Conservation (phyloP, 495 filamentous ascomycete genomes). For the Penicillium odoratum region DNA sequence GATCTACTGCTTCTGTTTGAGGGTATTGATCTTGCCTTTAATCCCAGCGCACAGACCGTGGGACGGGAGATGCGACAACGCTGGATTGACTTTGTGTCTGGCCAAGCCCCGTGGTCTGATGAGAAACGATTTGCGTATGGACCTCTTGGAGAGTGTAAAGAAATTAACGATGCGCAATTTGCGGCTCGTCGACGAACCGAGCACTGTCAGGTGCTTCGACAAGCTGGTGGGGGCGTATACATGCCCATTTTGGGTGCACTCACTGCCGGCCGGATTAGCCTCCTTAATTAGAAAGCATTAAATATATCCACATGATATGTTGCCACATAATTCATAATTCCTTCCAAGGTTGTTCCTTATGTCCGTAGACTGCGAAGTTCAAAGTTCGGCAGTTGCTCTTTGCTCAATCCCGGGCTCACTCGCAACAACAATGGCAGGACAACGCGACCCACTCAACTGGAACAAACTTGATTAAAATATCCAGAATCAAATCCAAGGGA, state of each 20-base stretch:
- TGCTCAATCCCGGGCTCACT: constrained; percentile 9
- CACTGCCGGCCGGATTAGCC: constrained; percentile 40
- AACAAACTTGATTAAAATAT: not conserved
- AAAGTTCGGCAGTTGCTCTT: constrained; percentile 11
- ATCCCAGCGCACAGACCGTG: constrained; percentile 31
- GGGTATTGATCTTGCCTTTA: constrained; percentile 33
- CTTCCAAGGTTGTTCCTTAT: not conserved
- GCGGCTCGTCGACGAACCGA: constrained; percentile 30
- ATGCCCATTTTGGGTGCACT: constrained; percentile 36
- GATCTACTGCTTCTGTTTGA: constrained; percentile 47
- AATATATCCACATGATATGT: not conserved
- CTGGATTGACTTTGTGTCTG: constrained; percentile 38
- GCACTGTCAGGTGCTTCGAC: constrained; percentile 28
- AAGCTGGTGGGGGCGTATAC: constrained; percentile 32
- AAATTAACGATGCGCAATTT: constrained; percentile 35
- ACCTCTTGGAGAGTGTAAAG: constrained; percentile 35
- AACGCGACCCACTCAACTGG: not conserved
- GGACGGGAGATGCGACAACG: constrained; percentile 35
- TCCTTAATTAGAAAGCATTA: constrained; percentile 33
- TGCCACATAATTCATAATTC: not conserved
- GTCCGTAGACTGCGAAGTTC: not conserved
- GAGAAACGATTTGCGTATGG: constrained; percentile 35
- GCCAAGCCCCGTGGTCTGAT: constrained; percentile 31
- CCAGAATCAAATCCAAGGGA: not conserved
- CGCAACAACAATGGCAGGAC: not conserved